These are phyloP conservation scores for Penicillium sp. DNA, from an alignment of 2,329 filamentous ascomycete species.

Conservation along the genomic window DNA sequence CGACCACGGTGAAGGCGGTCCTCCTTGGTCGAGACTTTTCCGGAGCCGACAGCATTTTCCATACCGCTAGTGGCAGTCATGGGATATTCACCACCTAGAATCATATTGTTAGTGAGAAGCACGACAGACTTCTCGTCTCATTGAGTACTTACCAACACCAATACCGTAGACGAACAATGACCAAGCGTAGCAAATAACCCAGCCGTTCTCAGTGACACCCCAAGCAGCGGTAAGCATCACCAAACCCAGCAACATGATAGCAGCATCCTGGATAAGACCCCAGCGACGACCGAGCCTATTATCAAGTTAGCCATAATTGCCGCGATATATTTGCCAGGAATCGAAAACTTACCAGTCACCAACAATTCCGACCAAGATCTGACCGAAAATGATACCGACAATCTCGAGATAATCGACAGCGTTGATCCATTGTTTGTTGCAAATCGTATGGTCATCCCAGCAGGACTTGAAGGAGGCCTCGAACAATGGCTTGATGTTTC, in stretches of 20 bases:
- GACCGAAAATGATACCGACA: slow-evolving; percentile 86
- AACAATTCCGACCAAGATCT: slow-evolving; percentile 74
- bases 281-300: slow-evolving; percentile 76
- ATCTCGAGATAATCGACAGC: slow-evolving; percentile 88
- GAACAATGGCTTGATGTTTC: slow-evolving; percentile 79
- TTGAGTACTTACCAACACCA: slow-evolving; percentile 46
- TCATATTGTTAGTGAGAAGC: too few species aligned
- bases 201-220: slow-evolving; percentile 78
- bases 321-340: neutral
- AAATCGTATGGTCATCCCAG: slow-evolving; percentile 61
- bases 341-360: slow-evolving; percentile 58
- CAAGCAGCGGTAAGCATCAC: slow-evolving; percentile 85
- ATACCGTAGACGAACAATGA: slow-evolving; percentile 83
- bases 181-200: slow-evolving; percentile 96
- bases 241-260: slow-evolving; percentile 88
- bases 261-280: slow-evolving; percentile 89
- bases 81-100: slow-evolving; percentile 92
- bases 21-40: slow-evolving; percentile 78
- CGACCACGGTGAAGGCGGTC: slow-evolving; percentile 91
- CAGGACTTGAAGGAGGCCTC: slow-evolving; percentile 72
- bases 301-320: neutral
- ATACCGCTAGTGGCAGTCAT: slow-evolving; percentile 95
- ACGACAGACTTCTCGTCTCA: too few species aligned
- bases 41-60: slow-evolving; percentile 78
- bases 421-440: slow-evolving; percentile 69